Percentiles rank a stretch among this genome's conserved stretches.
Conservation (phyloP, 495 filamentous ascomycete genomes). For the Staphylotrichum tortipilum region DNA sequence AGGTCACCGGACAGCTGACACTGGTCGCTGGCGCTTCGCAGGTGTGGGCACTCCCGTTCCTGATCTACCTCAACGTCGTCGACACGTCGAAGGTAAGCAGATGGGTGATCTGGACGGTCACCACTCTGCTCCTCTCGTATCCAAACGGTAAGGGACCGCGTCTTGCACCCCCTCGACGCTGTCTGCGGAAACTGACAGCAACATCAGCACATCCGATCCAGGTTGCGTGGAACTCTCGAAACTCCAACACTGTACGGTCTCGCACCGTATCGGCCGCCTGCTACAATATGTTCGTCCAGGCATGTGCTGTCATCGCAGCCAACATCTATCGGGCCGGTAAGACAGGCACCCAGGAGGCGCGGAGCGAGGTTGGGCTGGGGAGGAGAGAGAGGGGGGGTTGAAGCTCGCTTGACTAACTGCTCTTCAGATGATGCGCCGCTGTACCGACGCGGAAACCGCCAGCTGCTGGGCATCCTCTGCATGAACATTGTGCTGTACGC, state of each 20-base stretch:
- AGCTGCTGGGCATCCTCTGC: constrained; percentile 48
- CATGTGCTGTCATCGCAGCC: constrained; percentile 50
- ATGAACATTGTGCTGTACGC: constrained; percentile 51
- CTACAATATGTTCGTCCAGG: constrained; percentile 62
- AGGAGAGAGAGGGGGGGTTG: too few species aligned
- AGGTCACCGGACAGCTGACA: constrained; percentile 43
- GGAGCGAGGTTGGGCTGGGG: constrained; percentile 26
- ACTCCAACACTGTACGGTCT: constrained; percentile 48
- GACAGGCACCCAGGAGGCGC: constrained; percentile 26
- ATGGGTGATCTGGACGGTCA: constrained; percentile 50
- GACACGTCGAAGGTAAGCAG: constrained; percentile 37
- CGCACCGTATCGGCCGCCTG: constrained; percentile 49
- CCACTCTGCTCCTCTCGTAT: constrained; percentile 48
- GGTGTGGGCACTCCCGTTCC: constrained; percentile 48
- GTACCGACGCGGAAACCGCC: constrained; percentile 54
- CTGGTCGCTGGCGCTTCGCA: constrained; percentile 39
- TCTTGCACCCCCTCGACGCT: neutral
- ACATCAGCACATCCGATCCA: constrained; percentile 47
- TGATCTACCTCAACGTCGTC: constrained; percentile 45
- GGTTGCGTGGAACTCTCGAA: constrained; percentile 57
- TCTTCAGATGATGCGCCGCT: constrained; percentile 46
- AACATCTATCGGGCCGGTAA: constrained; percentile 53
- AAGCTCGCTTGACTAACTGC: constrained; percentile 44
- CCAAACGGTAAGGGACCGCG: constrained; percentile 41
- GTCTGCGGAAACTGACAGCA: neutral